Percentiles rank a stretch among this genome's conserved stretches.
Conservation (phyloP, 129 eudicot genomes). For the Logfia minima region DNA sequence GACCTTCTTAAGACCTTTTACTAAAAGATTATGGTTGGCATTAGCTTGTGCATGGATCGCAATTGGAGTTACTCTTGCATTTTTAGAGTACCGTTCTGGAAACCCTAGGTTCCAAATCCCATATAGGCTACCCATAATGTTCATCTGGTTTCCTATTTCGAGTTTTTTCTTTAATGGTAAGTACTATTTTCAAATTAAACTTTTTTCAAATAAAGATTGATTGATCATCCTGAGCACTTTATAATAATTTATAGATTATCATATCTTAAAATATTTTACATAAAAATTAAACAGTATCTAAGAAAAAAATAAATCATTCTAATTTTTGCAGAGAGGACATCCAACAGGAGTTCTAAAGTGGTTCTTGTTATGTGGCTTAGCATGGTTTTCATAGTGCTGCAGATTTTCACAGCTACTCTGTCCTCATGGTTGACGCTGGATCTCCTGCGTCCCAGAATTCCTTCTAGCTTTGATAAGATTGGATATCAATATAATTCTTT, state of each 20-base stretch:
- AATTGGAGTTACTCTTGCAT: conserved; percentile 18
- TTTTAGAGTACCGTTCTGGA: conserved; percentile 22
- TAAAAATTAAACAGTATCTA: not conserved
- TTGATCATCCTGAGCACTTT: no score
- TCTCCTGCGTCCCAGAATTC: conserved; percentile 25
- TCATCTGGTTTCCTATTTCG: conserved; percentile 33
- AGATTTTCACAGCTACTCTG: conserved; percentile 27
- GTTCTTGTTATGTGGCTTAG: conserved; percentile 32
- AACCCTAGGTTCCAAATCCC: conserved; percentile 16
- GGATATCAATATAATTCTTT: conserved; percentile 28
- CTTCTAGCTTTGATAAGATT: conserved; percentile 8
- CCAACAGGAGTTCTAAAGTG: conserved; percentile 30
- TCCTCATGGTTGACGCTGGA: conserved; percentile 34
- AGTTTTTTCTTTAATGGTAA: conserved; percentile 29
- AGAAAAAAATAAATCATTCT: not conserved
- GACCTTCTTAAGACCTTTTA: conserved; percentile 35
- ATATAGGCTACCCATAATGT: conserved; percentile 21
- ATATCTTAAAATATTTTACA: no score
- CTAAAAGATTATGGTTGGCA: conserved; percentile 22
- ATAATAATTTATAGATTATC: no score
- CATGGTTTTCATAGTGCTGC: conserved; percentile 28
- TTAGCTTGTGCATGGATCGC: conserved; percentile 1
- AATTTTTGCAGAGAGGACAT: conserved; percentile 9
- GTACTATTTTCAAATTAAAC: not conserved
- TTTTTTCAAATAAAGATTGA: no score